Conservation (phyloP, 495 filamentous ascomycete genomes). For the Cryomyces minteri region DNA sequence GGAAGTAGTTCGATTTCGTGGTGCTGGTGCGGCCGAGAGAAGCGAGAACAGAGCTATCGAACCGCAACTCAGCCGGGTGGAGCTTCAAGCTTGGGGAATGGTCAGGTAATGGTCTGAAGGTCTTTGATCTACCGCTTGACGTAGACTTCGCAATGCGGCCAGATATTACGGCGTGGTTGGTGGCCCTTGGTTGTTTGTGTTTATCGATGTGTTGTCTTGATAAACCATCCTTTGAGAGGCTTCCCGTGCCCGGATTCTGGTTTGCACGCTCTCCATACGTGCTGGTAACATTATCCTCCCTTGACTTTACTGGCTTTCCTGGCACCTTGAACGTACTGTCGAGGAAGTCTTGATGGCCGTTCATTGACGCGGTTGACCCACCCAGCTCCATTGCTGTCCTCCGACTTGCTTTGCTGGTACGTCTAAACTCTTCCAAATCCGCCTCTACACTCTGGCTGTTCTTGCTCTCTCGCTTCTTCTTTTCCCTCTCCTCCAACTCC, state of each 20-base stretch:
- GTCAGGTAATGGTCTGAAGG: background rate
- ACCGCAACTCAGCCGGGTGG: background rate
- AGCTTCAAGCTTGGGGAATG: background rate
- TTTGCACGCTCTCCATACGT: too few species aligned
- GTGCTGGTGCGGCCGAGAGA: conserved; percentile 8
- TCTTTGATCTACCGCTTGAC: background rate
- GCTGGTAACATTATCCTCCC: too few species aligned
- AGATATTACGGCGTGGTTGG: background rate
- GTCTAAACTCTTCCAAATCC: background rate
- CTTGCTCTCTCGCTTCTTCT: background rate
- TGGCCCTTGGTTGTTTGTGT: background rate
- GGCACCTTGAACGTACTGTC: too few species aligned
- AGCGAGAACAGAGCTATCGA: background rate
- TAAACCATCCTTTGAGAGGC: too few species aligned
- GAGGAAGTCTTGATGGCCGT: too few species aligned
- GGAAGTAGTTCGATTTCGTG: conserved; percentile 25
- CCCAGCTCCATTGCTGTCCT: background rate
- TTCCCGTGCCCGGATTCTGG: too few species aligned
- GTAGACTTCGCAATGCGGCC: background rate
- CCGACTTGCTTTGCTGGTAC: too few species aligned
- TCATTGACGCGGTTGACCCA: background rate
- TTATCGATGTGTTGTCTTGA: too few species aligned
- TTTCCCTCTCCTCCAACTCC: background rate
- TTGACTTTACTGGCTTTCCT: too few species aligned
- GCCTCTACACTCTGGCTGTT: background rate